Percentiles rank a stretch among this genome's conserved stretches.
These are phyloP conservation scores for Tephrocybe sp. DNA, from an alignment of 768 basidiomycete species.

Conservation along the genomic window DNA sequence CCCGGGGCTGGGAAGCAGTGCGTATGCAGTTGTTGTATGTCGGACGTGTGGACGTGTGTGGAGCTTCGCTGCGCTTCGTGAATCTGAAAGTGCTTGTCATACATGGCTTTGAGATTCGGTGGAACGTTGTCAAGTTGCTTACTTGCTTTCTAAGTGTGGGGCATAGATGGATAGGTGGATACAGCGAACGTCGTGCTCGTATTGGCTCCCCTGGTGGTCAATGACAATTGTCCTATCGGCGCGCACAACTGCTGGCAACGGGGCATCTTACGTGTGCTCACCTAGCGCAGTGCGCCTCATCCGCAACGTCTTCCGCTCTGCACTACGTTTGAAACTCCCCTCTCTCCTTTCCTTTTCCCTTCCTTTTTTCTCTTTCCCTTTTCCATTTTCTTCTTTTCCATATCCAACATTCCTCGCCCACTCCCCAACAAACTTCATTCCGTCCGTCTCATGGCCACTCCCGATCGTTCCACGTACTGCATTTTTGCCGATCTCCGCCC, in stretches of 20 bases:
- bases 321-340: background rate
- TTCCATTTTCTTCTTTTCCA: slow-evolving; percentile 3
- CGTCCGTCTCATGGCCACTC: background rate
- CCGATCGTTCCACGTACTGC: slow-evolving; percentile 13
- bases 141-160: background rate
- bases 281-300: background rate
- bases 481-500: slow-evolving; percentile 6
- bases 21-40: slow-evolving; percentile 7
- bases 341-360: background rate
- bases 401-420: background rate
- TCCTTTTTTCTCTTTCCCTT: background rate
- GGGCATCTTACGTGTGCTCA: slow-evolving; percentile 8
- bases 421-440: no score
- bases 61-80: background rate
- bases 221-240: slow-evolving; percentile 6
- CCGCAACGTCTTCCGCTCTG: slow-evolving; percentile 2
- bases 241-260: slow-evolving; percentile 3
- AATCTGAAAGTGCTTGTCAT: background rate
- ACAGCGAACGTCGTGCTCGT: background rate
- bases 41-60: slow-evolving; percentile 12
- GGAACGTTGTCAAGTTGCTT: background rate
- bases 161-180: background rate
- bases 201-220: no score
- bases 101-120: background rate
- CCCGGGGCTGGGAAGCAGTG: background rate